These are phyloP conservation scores for Carnegiea gigantea DNA, from an alignment of 179 eudicot genomes.

Conservation along the genomic window DNA sequence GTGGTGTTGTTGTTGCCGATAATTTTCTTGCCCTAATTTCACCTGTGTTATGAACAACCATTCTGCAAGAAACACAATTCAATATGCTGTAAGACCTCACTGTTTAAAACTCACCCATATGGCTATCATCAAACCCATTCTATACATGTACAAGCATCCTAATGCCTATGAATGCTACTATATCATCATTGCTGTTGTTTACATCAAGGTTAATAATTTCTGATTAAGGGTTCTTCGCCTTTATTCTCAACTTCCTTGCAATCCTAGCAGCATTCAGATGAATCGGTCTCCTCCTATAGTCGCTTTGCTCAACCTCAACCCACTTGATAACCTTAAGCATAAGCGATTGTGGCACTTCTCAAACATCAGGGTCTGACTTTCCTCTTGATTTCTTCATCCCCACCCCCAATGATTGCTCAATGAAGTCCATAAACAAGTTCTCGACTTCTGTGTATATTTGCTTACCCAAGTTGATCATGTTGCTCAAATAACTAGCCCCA, in stretches of 20 bases:
- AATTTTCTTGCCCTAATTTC: too few relatives aligned
- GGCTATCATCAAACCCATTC: too few relatives aligned
- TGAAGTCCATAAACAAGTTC: conserved; percentile 87
- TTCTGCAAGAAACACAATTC: too few relatives aligned
- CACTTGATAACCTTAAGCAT: conserved; percentile 83
- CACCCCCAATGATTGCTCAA: conserved; percentile 67
- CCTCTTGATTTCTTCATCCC: conserved; percentile 66
- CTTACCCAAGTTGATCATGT: conserved; percentile 65
- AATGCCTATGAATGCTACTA: too few relatives aligned
- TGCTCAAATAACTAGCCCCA: conserved; percentile 39
- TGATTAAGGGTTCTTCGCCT: conserved; percentile 82
- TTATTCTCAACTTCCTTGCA: conserved; percentile 87
- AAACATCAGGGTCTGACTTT: conserved; percentile 41
- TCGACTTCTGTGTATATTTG: conserved; percentile 84
- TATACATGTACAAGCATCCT: too few relatives aligned
- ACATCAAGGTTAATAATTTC: not conserved
- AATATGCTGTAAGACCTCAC: too few relatives aligned
- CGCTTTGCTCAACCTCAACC: conserved; percentile 89
- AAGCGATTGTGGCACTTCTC: conserved; percentile 66
- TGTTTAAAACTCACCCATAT: too few relatives aligned
- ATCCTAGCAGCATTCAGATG: conserved; percentile 82
- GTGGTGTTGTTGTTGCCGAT: too few relatives aligned
- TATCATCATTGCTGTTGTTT: too few relatives aligned
- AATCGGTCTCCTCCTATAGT: conserved; percentile 61
- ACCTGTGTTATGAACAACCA: too few relatives aligned